Percentiles rank a stretch among this genome's conserved stretches.
phyloP scores from a whole-genome alignment of 2,329 filamentous ascomycete genomes.

The Aureobasidium melanogenum region DNA sequence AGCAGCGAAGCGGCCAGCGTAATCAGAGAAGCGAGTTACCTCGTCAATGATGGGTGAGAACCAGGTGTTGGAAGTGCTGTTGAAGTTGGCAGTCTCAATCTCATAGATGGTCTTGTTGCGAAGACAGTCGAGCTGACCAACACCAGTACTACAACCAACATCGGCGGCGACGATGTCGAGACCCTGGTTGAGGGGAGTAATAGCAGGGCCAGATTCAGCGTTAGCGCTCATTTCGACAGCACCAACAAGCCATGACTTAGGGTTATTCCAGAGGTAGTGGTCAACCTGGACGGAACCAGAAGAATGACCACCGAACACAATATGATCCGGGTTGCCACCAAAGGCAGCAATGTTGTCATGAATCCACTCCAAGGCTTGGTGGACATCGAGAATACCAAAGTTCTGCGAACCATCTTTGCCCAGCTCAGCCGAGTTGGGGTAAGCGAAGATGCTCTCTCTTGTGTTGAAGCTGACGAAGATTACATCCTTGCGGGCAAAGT shows the following conservation, averaged over 20 bases:
- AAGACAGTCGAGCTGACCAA: conserved; percentile 31
- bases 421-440: conserved; percentile 7
- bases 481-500: conserved; percentile 10
- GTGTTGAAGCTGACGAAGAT: conserved; percentile 10
- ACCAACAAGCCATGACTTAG: conserved; percentile 6
- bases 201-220: conserved; percentile 32
- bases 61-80: conserved; percentile 17
- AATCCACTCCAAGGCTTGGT: conserved; percentile 1
- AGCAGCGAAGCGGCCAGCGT: conserved; percentile 7
- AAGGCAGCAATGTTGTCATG: conserved; percentile 10
- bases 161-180: conserved; percentile 31
- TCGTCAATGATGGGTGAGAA: conserved; percentile 10
- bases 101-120: conserved; percentile 24
- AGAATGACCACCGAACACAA: conserved; percentile 24
- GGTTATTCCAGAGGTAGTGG: conserved; percentile 30
- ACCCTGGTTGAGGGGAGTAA: conserved; percentile 30
- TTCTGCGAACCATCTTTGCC: conserved; percentile 7
- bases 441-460: conserved; percentile 9
- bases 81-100: conserved; percentile 27
- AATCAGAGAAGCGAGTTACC: conserved; percentile 9
- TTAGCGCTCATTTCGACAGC: conserved; percentile 35
- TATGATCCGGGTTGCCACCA: conserved; percentile 5
- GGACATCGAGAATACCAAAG: conserved; percentile 11
- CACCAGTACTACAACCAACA: conserved; percentile 27
- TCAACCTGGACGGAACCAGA: conserved; percentile 25